Base-by-base conservation (phyloP, 1,284 basidiomycete genomes). In the Rhodotorula sp. region DNA sequence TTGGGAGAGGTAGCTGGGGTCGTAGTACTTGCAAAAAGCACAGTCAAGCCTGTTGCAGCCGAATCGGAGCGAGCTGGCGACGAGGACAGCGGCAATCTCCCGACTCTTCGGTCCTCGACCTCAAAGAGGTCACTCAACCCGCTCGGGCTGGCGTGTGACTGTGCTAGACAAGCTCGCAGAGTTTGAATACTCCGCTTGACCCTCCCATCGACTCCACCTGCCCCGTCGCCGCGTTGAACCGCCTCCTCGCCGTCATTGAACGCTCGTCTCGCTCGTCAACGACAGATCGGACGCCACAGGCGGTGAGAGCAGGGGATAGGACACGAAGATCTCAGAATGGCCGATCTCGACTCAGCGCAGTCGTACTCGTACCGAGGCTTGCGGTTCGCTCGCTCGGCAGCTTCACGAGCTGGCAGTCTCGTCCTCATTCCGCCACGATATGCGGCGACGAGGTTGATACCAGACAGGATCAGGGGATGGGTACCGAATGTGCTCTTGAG, bases 361-460 rank as follows among this genome's bases (percentile, higher is more conserved):
- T 48, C 47, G 47, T 44, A 44, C 39, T 44, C 39, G 39, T 44
- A 10, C 39, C 39, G 39, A 44, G 39, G 39, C 39, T 10, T 44
- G 39, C 39, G 39, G 39, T 60, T 66, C 46, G 44, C 60, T 19
- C 44, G 64, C 8, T 34, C 58, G 2, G 60, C 47, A 10, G 53
- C 32, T 1, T 34, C 39, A 34, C 30, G 64, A 6, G 64, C 64
- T 9, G 64, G 64, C 27, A 5, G 22, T 8, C 32, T 66, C 58
- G 58, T 54, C 51, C 58, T 66, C 29, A 34, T 44, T 20, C 52
- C 58, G 4, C 64, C 64, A 3, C n/a, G 64, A 6, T 47, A 27
- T 27, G 58, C 52, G 9, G 27, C 39, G 39, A 15, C 7, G 39
- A 10, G 39, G 13, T 17, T 44, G 39, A 17, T 44, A 15, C 39